A percentile compares a stretch with the other conserved stretches of the same genome.
Evolutionary conservation across 768 basidiomycete genomes (phyloP).

Genomic region (Chlorophyllum brunneum): DNA sequence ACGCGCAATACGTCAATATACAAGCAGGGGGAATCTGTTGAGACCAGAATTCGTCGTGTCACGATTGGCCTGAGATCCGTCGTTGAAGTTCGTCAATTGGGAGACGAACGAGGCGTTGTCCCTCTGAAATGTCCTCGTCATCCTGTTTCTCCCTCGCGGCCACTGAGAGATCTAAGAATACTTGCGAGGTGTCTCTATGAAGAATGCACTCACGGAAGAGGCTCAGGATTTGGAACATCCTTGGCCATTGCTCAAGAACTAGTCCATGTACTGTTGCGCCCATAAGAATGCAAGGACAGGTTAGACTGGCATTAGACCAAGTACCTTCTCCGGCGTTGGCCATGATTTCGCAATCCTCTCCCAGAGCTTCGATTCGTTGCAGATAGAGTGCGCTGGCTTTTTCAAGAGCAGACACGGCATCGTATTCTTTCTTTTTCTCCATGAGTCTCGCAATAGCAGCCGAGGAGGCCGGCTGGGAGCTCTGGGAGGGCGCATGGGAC

Average conservation of each 20-base stretch:
- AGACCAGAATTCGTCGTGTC: too few species aligned
- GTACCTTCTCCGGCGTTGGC: conserved; percentile 71
- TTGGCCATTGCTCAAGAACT: conserved; percentile 77
- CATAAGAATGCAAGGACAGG: neutral
- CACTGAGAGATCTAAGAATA: conserved; percentile 32
- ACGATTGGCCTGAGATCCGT: conserved; percentile 20
- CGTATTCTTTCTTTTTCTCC: conserved; percentile 81
- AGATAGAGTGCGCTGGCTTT: conserved; percentile 59
- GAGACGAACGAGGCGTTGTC: conserved; percentile 69
- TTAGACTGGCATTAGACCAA: conserved; percentile 10
- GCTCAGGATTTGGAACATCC: conserved; percentile 75
- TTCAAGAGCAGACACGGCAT: conserved; percentile 71
- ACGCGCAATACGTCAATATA: too few species aligned
- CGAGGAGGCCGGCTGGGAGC: conserved; percentile 37
- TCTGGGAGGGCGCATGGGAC: conserved; percentile 40
- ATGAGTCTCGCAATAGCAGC: conserved; percentile 52
- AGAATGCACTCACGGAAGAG: conserved; percentile 49
- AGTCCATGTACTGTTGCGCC: conserved; percentile 59
- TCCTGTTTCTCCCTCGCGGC: conserved; percentile 39
- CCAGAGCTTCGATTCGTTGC: conserved; percentile 63
- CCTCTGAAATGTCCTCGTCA: conserved; percentile 24
- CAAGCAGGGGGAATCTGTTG: too few species aligned
- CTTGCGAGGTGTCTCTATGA: neutral
- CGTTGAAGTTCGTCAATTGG: conserved; percentile 63
- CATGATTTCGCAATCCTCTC: conserved; percentile 73